Conservation (phyloP, 306 rosid species). For the Ormosia emarginata region DNA sequence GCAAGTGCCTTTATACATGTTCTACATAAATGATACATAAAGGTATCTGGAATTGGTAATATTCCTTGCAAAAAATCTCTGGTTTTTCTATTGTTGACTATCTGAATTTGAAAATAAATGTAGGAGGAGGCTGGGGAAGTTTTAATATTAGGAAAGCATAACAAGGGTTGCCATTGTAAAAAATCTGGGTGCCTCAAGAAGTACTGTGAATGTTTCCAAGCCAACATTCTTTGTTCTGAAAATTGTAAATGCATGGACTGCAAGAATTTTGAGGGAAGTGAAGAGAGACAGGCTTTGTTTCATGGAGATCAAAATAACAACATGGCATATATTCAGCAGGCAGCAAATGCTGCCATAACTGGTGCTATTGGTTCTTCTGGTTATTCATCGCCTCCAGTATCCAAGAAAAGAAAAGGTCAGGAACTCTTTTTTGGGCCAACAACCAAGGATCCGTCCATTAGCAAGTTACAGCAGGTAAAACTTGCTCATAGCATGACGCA, state of each 20-base stretch:
- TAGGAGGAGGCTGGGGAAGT: slow-evolving; percentile 94
- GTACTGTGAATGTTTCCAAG: slow-evolving; percentile 98
- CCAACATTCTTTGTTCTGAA: slow-evolving; percentile 97
- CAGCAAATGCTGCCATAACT: slow-evolving; percentile 99
- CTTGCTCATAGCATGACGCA: slow-evolving; percentile 14
- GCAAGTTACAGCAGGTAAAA: slow-evolving; percentile 76
- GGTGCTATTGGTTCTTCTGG: slow-evolving; percentile 99
- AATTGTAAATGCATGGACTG: slow-evolving; percentile 99
- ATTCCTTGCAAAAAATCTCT: background rate
- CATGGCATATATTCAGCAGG: slow-evolving; percentile 75
- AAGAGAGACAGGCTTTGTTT: slow-evolving; percentile 96
- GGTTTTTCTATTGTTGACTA: slow-evolving; percentile 9
- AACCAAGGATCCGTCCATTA: slow-evolving; percentile 66
- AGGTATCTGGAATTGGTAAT: slow-evolving; percentile 8
- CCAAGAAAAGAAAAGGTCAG: slow-evolving; percentile 79
- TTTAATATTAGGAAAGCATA: slow-evolving; percentile 82
- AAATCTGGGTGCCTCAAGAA: slow-evolving; percentile 97
- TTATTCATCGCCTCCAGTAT: slow-evolving; percentile 71
- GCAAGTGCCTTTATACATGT: background rate
- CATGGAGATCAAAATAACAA: slow-evolving; percentile 85
- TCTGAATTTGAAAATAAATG: slow-evolving; percentile 33
- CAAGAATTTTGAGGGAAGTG: slow-evolving; percentile 99
- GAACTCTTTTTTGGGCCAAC: slow-evolving; percentile 69
- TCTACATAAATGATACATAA: background rate
- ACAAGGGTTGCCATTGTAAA: slow-evolving; percentile 99